These are phyloP conservation scores for Plantago major DNA, from an alignment of 257 asterid genomes.

Conservation along the genomic window DNA sequence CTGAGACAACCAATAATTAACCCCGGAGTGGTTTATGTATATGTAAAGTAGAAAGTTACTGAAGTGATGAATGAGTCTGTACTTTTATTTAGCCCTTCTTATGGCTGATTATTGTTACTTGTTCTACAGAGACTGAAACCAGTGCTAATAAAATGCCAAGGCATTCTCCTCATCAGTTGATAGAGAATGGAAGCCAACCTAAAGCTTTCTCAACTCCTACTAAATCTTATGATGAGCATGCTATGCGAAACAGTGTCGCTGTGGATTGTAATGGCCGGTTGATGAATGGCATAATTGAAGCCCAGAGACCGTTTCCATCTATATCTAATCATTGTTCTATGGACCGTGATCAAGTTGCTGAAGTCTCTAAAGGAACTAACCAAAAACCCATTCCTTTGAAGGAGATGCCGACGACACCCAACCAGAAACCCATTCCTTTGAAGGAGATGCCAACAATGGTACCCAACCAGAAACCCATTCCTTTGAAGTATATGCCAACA, in stretches of 20 bases:
- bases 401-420: too few relatives aligned
- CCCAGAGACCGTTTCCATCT: slow-evolving; percentile 29
- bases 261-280: slow-evolving; percentile 26
- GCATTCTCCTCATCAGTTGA: slow-evolving; percentile 33
- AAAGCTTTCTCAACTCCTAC: slow-evolving; percentile 32
- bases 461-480: too few relatives aligned
- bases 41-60: background rate
- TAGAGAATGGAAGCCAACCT: slow-evolving; percentile 52
- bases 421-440: too few relatives aligned
- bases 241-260: slow-evolving; percentile 23
- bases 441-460: too few relatives aligned
- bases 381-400: too few relatives aligned
- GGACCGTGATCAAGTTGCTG: slow-evolving; percentile 27
- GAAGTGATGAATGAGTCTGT: slow-evolving; percentile 11
- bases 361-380: slow-evolving; percentile 19
- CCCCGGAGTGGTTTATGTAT: too few relatives aligned
- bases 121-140: slow-evolving; percentile 54
- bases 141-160: slow-evolving; percentile 51
- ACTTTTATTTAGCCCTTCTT: slow-evolving; percentile 19
- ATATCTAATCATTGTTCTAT: slow-evolving; percentile 33
- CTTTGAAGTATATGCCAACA: too few relatives aligned
- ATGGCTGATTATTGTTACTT: slow-evolving; percentile 35
- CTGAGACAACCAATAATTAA: too few relatives aligned
- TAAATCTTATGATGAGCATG: slow-evolving; percentile 28
- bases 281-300: slow-evolving; percentile 44